Conservation (phyloP, 805 yeast species). For the Wickerhamiella alocasiicola region DNA sequence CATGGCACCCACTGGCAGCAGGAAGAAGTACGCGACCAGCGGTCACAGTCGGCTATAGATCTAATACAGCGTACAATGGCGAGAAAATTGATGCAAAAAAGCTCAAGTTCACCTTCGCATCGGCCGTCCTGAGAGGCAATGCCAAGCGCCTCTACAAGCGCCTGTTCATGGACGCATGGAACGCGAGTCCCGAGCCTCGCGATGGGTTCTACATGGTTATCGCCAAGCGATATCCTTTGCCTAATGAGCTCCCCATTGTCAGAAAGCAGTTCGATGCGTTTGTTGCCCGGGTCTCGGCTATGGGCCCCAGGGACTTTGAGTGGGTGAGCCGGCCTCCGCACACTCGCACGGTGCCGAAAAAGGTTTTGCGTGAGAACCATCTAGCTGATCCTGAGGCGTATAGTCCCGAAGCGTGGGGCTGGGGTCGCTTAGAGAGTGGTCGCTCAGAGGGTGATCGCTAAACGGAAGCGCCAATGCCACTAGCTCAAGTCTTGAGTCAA, state of each 20-base stretch:
- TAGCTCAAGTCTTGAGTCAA: too few species aligned
- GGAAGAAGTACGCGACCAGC: conserved; percentile 21
- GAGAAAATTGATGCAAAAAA: not conserved
- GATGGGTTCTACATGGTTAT: conserved; percentile 20
- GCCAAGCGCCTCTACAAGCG: conserved; percentile 14
- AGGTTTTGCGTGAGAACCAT: not conserved
- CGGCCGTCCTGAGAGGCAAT: conserved; percentile 18
- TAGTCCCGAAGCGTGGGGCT: conserved; percentile 1
- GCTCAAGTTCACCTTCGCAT: conserved; percentile 15
- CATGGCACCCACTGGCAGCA: conserved; percentile 21
- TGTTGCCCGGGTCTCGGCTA: not conserved
- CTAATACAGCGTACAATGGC: conserved; percentile 17
- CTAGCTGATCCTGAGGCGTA: not conserved
- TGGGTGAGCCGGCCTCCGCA: not conserved
- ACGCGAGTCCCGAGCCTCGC: not conserved
- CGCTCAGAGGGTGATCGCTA: too few species aligned
- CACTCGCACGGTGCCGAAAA: not conserved
- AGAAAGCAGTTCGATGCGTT: not conserved
- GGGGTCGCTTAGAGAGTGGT: too few species aligned
- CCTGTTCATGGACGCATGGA: conserved; percentile 14
- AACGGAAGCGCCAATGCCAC: too few species aligned
- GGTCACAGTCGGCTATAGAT: conserved; percentile 11
- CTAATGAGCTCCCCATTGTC: not conserved
- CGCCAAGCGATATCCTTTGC: not conserved
- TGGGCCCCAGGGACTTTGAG: not conserved